A percentile compares a stretch with the other conserved stretches of the same genome.
phyloP scores from a whole-genome alignment of 73 alveolate species.

The Durusdinium trenchii region DNA sequence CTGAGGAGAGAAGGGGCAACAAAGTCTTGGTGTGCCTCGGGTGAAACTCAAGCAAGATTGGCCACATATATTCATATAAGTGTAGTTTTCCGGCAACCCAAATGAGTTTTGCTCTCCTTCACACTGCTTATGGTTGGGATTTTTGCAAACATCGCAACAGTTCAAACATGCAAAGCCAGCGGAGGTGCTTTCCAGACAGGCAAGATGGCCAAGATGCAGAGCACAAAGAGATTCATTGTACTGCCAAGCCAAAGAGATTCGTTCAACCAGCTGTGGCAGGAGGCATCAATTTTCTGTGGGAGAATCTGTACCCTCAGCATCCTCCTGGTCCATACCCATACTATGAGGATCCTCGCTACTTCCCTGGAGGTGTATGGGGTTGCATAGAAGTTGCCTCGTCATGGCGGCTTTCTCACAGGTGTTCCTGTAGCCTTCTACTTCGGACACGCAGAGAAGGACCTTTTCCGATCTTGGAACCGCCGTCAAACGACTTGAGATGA shows the following conservation, averaged over 20 bases:
- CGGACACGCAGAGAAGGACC: constrained; percentile 91
- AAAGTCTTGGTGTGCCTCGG: constrained; percentile 82
- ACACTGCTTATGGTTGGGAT: not conserved
- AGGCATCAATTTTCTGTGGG: constrained; percentile 90
- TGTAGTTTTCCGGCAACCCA: not conserved
- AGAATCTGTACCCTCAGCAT: constrained; percentile 77
- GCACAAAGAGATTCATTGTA: not conserved
- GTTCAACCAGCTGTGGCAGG: constrained; percentile 17
- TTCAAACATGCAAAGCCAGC: not conserved
- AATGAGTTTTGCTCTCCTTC: not conserved
- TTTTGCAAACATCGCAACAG: not conserved
- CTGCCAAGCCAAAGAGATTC: not conserved
- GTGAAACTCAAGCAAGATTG: not conserved
- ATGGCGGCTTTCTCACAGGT: not conserved
- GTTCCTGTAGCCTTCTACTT: constrained; percentile 74
- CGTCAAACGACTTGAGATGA: not conserved
- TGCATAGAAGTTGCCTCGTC: not conserved
- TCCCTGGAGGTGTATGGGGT: constrained; percentile 59
- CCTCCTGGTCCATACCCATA: constrained; percentile 90
- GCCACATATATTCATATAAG: not conserved
- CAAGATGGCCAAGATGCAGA: not conserved
- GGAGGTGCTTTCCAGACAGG: constrained; percentile 94
- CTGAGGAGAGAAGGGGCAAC: constrained; percentile 86
- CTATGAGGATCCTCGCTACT: constrained; percentile 82
- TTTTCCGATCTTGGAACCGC: not conserved